Base-by-base conservation (phyloP, 2,329 filamentous ascomycete genomes). In the Alternaria brassicicola region DNA sequence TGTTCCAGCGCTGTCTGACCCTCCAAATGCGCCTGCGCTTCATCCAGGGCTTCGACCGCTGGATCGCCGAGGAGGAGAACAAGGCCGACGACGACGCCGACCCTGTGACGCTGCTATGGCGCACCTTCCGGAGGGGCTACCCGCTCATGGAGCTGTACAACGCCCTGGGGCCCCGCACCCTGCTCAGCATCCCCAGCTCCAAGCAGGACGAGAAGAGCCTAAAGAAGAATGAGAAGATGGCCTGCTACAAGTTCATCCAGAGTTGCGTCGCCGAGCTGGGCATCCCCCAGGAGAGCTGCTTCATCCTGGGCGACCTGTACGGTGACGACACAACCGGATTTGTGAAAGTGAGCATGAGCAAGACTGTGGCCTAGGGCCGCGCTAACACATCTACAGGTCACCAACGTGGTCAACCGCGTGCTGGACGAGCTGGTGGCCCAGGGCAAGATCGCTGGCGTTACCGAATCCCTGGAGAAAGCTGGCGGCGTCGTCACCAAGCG, bases 311-410 rank as follows among this genome's bases (percentile, higher is more conserved):
- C 57, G 94, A 99, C 78, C 82, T 98, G 43, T 93, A 95, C 78
- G 92, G 92, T 52, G 92, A 93, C 69, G 96, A 97, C 78, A 99
- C 95, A 1, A 97, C 92, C 42, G 95, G 95, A 3, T 98, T 99
- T 76, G 93, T 97, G 67, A 98, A 98, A 86, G 91, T 92, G 66
- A 59, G 55, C 42, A 50, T 28, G 13, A 19, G 5, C 21, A 4
- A 19, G 15, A 6, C 8, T 33, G 33, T 42, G 23, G 30, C 15
- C 8, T 35, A 26, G 26, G 13, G 28, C 19, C 25, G 30, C 31
- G 25, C 57, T 56, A 53, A 47, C 57, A 28, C 13, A 21, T 53
- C 9, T 43, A 35, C 36, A 90, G 87, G 93, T 97, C 56, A 93
- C 91, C 23, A 91, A 92, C 79, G 92, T 97, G 56, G 91, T 99